Percentiles rank a stretch among this genome's conserved stretches.
Evolutionary conservation across 2,329 filamentous ascomycete species (phyloP).

Genomic region (Verruconis gallopava): DNA sequence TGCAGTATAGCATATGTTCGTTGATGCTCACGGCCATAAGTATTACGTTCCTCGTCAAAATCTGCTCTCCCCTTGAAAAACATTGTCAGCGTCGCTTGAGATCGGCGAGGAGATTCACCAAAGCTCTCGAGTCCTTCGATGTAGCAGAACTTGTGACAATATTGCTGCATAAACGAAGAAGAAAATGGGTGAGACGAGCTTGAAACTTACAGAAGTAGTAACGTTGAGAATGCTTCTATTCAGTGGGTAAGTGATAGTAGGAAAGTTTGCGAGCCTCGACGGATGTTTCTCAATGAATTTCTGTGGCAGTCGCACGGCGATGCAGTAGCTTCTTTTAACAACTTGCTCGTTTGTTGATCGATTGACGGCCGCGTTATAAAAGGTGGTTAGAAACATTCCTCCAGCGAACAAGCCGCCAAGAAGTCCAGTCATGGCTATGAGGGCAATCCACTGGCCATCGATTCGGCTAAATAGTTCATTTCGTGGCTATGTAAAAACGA

Average conservation of each 20-base stretch:
- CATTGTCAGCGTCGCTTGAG: neutral
- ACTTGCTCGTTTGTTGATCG: neutral
- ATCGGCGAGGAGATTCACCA: too few species aligned
- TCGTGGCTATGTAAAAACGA: too few species aligned
- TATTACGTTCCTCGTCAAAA: slow-evolving; percentile 48
- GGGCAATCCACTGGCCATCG: neutral
- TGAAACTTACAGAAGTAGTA: too few species aligned
- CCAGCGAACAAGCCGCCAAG: neutral
- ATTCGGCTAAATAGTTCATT: neutral
- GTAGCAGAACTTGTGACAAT: too few species aligned
- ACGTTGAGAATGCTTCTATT: too few species aligned
- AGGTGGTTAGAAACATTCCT: neutral
- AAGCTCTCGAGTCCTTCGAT: too few species aligned
- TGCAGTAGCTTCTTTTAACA: neutral
- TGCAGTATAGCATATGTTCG: slow-evolving; percentile 69
- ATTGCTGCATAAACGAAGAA: too few species aligned
- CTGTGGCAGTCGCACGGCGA: too few species aligned
- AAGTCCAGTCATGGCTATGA: neutral
- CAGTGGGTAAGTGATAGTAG: neutral
- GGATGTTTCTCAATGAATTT: too few species aligned
- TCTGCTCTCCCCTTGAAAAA: slow-evolving; percentile 54
- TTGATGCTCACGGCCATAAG: neutral
- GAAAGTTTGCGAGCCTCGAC: too few species aligned
- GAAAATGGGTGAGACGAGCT: too few species aligned
- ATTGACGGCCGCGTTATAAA: slow-evolving; percentile 1